phyloP scores from a whole-genome alignment of 1,284 basidiomycete genomes.

The Sanghuangporus weigelae region DNA sequence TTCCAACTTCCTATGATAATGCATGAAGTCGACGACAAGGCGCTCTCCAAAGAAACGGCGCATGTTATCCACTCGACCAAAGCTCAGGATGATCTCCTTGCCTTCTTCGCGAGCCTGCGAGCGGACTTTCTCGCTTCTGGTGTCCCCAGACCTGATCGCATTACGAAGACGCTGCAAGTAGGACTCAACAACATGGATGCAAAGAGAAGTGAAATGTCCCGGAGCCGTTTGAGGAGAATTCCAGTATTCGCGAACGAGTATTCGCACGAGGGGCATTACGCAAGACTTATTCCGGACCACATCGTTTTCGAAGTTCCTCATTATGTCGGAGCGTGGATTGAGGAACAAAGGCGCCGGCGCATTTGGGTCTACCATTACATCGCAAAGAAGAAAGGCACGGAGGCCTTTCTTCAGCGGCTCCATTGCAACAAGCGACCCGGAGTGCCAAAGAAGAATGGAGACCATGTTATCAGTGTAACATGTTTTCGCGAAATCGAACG shows the following conservation, averaged over 20 bases:
- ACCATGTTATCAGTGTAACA: background rate
- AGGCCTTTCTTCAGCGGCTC: background rate
- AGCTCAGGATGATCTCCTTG: background rate
- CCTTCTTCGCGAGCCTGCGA: background rate
- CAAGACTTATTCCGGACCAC: background rate
- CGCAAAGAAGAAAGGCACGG: background rate
- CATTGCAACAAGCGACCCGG: background rate
- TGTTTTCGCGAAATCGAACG: background rate
- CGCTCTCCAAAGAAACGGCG: background rate
- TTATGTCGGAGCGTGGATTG: background rate
- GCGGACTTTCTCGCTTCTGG: background rate
- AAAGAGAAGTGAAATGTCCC: no score
- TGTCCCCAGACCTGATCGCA: background rate
- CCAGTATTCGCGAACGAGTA: background rate
- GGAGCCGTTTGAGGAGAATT: background rate
- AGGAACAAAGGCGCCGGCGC: background rate
- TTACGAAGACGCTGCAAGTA: background rate
- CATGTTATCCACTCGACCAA: background rate
- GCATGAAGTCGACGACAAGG: background rate
- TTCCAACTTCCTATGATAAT: no score
- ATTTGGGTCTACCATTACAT: background rate
- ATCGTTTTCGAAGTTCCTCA: background rate
- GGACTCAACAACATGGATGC: no score
- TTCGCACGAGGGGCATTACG: background rate
- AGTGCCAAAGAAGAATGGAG: background rate